Percentiles rank a stretch among this genome's conserved stretches.
These are phyloP conservation scores for Fraxinus sp. DNA, from an alignment of 305 asterid species.

Conservation along the genomic window DNA sequence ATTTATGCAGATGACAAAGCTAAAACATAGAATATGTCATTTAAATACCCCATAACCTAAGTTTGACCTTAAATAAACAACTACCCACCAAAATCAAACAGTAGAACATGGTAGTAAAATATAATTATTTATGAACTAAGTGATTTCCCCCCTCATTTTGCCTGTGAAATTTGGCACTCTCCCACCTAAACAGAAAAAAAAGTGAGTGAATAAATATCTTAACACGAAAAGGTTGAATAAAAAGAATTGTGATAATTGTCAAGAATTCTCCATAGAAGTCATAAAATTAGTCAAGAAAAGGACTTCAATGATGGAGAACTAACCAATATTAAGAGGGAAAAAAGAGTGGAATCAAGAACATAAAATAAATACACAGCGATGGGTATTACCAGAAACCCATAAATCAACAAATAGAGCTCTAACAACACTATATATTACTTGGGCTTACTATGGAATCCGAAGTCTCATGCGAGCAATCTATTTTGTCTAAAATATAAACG, in stretches of 20 bases:
- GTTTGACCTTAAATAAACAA: slow-evolving; percentile 36
- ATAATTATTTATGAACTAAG: neutral
- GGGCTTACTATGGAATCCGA: neutral
- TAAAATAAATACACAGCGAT: neutral
- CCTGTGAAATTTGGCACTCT: slow-evolving; percentile 26
- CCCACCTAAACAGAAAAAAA: slow-evolving; percentile 31
- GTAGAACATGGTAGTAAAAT: slow-evolving; percentile 19
- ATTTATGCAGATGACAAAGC: slow-evolving; percentile 4
- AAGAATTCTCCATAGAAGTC: slow-evolving; percentile 30
- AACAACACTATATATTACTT: slow-evolving; percentile 15
- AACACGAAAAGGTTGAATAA: neutral
- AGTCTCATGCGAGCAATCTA: neutral
- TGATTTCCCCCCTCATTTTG: slow-evolving; percentile 10
- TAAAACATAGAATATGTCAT: slow-evolving; percentile 19
- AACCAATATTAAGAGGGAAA: slow-evolving; percentile 13
- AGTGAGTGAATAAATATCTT: slow-evolving; percentile 13
- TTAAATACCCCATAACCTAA: slow-evolving; percentile 33
- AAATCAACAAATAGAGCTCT: neutral
- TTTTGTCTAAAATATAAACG: neutral
- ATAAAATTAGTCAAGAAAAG: slow-evolving; percentile 32
- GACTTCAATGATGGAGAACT: slow-evolving; percentile 41
- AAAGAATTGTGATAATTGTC: slow-evolving; percentile 26
- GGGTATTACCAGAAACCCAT: slow-evolving; percentile 11
- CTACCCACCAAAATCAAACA: slow-evolving; percentile 34
- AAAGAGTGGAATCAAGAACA: slow-evolving; percentile 20